Evolutionary conservation across 1,139 yeast genomes (phyloP).

Genomic region (Pichia sorboxylosa): DNA sequence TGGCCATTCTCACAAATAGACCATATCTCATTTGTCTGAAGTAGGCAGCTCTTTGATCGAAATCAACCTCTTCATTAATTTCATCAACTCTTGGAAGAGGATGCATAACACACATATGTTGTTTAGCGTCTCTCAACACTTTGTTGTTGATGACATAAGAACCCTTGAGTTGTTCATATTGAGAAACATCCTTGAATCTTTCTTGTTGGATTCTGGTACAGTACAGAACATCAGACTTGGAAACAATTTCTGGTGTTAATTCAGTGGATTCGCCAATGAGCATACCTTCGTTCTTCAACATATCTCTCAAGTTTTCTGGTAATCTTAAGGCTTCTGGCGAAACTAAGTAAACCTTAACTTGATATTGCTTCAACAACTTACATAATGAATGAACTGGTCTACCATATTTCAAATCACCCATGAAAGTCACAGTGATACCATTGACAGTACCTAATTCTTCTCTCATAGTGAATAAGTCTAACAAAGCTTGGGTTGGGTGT

Average conservation of each 20-base stretch:
- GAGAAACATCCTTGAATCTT: conserved; percentile 65
- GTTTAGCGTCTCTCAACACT: conserved; percentile 84
- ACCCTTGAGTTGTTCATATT: conserved; percentile 84
- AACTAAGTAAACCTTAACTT: conserved; percentile 85
- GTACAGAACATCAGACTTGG: conserved; percentile 87
- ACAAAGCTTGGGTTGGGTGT: conserved; percentile 97
- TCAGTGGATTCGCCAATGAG: conserved; percentile 60
- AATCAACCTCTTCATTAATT: conserved; percentile 95
- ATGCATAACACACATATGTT: conserved; percentile 98
- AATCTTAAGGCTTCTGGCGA: conserved; percentile 79
- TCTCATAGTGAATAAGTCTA: conserved; percentile 94
- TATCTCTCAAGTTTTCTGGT: conserved; percentile 61
- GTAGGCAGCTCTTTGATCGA: conserved; percentile 98
- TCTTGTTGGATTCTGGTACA: conserved; percentile 98
- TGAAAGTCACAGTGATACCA: conserved; percentile 93
- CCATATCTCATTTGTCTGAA: conserved; percentile 99
- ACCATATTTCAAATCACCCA: conserved; percentile 98
- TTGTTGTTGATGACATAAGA: conserved; percentile 86
- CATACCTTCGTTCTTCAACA: conserved; percentile 57
- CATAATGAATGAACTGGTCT: conserved; percentile 97
- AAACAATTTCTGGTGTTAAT: conserved; percentile 73
- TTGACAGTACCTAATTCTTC: conserved; percentile 98
- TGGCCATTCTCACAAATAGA: conserved; percentile 95
- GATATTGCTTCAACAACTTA: conserved; percentile 81
- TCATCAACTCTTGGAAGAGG: conserved; percentile 97